Conservation (phyloP, 495 filamentous ascomycete species). For the Penicillium manginii region DNA sequence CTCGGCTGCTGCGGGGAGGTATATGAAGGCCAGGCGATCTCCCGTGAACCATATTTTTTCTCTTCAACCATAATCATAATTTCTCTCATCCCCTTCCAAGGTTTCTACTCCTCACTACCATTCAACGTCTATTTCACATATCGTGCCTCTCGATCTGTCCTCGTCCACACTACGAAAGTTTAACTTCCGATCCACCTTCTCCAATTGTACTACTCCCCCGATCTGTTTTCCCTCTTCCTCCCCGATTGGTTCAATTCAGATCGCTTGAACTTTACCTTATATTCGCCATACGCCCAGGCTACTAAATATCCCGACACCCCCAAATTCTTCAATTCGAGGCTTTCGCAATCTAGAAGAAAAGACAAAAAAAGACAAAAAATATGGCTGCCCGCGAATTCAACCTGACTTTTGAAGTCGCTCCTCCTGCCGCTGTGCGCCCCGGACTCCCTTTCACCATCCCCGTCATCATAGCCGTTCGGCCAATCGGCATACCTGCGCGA, state of each 20-base stretch:
- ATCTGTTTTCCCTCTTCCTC: slow-evolving; percentile 2
- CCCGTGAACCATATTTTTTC: slow-evolving; percentile 2
- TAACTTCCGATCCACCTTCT: slow-evolving; percentile 4
- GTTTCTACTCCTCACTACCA: too few relatives aligned
- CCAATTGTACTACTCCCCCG: slow-evolving; percentile 6
- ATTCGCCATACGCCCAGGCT: not conserved
- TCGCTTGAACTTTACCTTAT: slow-evolving; percentile 8
- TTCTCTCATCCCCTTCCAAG: not conserved
- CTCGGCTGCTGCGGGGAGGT: slow-evolving; percentile 20
- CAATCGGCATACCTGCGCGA: slow-evolving; percentile 33
- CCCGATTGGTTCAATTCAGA: slow-evolving; percentile 14
- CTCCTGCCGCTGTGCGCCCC: slow-evolving; percentile 34
- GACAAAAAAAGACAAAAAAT: slow-evolving; percentile 7
- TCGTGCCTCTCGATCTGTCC: not conserved
- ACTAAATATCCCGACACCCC: too few relatives aligned
- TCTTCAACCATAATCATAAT: slow-evolving; percentile 10
- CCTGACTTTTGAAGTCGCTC: slow-evolving; percentile 39
- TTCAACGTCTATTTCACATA: not conserved
- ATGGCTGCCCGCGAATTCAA: slow-evolving; percentile 43
- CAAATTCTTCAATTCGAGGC: not conserved
- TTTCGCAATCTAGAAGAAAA: too few relatives aligned
- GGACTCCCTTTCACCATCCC: slow-evolving; percentile 39
- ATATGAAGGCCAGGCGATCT: slow-evolving; percentile 27
- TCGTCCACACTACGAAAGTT: slow-evolving; percentile 1
- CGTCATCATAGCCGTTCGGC: slow-evolving; percentile 39